Evolutionary conservation across 2,329 filamentous ascomycete genomes (phyloP), one percentile per base, ranked within the genome.

Genomic region (Colletotrichum chrysophilum): DNA sequence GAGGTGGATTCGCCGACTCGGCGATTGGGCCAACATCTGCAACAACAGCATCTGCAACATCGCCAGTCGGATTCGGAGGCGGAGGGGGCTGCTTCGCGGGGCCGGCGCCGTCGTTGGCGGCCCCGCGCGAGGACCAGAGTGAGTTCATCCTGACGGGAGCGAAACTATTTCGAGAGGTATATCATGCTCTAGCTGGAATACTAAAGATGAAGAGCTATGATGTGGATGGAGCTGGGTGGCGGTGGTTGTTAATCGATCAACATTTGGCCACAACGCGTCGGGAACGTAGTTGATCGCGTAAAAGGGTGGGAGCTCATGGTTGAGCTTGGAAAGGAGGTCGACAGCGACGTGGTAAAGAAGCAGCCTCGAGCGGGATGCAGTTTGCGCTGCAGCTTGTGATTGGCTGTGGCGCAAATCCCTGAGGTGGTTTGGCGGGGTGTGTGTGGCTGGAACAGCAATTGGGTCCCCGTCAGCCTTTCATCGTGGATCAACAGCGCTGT

Each of bases 31-130:
- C 83, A 60, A 84, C 78, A 66, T 84, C 81, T 75, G 82, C 78
- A 18, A 86, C 81, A 9, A 86, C 86, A 32, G 87, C 86, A 74
- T 88, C 86, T 75, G 83, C 82, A 12, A 87, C 83, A 79, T 88
- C 86, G 43, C 80, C 81, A 67, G 78, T 83, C 8, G 83, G 81
- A 43, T 64, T 83, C 9, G 83, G 81, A 48, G 65, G 78, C 72
- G 69, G 52, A 43, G 61, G 26, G 16, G 60, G 48, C 18, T 30
- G 55, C n/a, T 76, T 69, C 32, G 58, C 34, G 36, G 81, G 62
- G 56, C 80, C 80, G 38, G 78, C 62, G 61, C 80, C 82, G 70
- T 85, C 84, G 77, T 82, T 82, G 72, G 80, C 78, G 69, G 83
- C 78, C 81, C 80, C 43, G 43, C 43, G 84, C 68, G 86, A 83